Evolutionary conservation across 2,329 filamentous ascomycete species (phyloP).

Genomic region (Myriosclerotinia duriaeana): DNA sequence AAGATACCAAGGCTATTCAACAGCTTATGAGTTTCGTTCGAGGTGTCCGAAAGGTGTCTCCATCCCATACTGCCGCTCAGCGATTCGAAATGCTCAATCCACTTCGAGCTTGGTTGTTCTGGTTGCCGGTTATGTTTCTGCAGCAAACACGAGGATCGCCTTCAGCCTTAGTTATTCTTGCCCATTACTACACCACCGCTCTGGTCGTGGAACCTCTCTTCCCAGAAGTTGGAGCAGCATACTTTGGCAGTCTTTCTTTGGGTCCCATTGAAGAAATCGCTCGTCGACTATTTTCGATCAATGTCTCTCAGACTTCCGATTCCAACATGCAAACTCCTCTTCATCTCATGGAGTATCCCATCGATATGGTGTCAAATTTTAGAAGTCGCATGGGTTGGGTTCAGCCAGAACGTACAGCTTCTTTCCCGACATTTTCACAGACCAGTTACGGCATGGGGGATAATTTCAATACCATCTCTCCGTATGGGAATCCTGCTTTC

Average conservation of each 20-base stretch:
- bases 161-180: conserved; percentile 74
- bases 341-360: conserved; percentile 69
- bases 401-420: conserved; percentile 57
- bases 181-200: conserved; percentile 84
- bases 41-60: conserved; percentile 68
- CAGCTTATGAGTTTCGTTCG: conserved; percentile 72
- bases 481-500: conserved; percentile 59
- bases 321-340: conserved; percentile 61
- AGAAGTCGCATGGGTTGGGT: conserved; percentile 67
- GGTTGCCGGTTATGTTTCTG: conserved; percentile 83
- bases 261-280: conserved; percentile 85
- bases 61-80: conserved; percentile 70
- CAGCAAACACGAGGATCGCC: conserved; percentile 74
- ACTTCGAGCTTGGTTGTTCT: conserved; percentile 90
- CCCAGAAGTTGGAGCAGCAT: conserved; percentile 84
- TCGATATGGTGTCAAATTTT: conserved; percentile 68
- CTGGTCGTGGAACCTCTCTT: conserved; percentile 88
- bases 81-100: conserved; percentile 89
- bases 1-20: conserved; percentile 66
- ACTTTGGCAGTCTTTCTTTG: conserved; percentile 79
- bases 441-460: conserved; percentile 55
- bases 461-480: conserved; percentile 49
- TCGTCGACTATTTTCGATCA: conserved; percentile 69
- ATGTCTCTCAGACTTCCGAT: conserved; percentile 56
- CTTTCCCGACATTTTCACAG: conserved; percentile 60